Base-by-base conservation (phyloP, 306 rosid genomes). In the Sicyos edulis region DNA sequence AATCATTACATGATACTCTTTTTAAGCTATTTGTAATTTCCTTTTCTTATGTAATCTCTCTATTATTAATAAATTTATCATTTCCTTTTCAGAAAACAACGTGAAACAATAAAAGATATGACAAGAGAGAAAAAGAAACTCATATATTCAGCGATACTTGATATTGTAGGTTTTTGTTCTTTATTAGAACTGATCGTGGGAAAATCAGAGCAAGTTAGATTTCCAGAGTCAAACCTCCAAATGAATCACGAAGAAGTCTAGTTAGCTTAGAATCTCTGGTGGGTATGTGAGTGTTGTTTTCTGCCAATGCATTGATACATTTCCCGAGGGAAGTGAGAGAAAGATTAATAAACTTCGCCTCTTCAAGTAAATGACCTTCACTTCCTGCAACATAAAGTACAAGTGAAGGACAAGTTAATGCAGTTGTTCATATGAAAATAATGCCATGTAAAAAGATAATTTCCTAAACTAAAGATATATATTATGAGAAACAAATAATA, bases 231-330 rank as follows among this genome's bases (percentile, higher is more conserved):
- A 76, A 53, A 88, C 92, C 92, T 85, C 92, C 92, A 78, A 88
- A 88, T 58, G 92, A 88, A 78, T 85, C 92, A n/a, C 90, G 88
- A 74, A 88, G 89, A 77, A 88, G 78, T 82, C 92, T 88, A 70
- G 92, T 88, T 72, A 88, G 90, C 85, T 88, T 88, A 65, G 92
- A 85, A 77, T 85, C 92, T 80, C 92, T 85, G 54, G 82, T 80
- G 50, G 92, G 92, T 71, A 88, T 83, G 73, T 88, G 89, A 47
- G 89, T 77, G 66, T 83, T 83, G 65, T 80, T 85, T 83, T 88
- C 92, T 0, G 92, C 92, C 85, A 88, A 82, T 47, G 92, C 92
- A 81, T 88, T 88, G 77, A 88, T 88, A 79, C 92, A 88, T 82
- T 88, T 88, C 17, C 92, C 92, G 21, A 88, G 92, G 42, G 92